These are phyloP conservation scores for Arabidopsis lyrata DNA, from an alignment of 441 rosid species.

Conservation along the genomic window DNA sequence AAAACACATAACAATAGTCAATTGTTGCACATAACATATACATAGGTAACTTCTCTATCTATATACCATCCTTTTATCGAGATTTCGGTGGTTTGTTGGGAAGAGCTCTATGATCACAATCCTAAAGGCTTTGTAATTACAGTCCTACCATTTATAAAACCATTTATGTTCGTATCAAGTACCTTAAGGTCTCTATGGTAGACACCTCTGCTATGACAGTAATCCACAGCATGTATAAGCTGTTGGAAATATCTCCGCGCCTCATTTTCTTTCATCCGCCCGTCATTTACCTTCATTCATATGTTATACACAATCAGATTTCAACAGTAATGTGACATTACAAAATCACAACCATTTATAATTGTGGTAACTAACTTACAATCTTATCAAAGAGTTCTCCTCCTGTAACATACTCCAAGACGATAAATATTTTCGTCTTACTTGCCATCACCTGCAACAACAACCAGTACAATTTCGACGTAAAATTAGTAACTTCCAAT, in stretches of 20 bases:
- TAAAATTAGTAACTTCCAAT: background rate
- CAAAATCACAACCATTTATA: background rate
- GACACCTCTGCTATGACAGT: conserved; percentile 98
- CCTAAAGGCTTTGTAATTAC: background rate
- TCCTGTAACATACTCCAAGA: conserved; percentile 87
- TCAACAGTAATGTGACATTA: background rate
- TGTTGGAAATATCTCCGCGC: conserved; percentile 96
- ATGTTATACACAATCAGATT: background rate
- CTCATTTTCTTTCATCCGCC: conserved; percentile 89
- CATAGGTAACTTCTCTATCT: background rate
- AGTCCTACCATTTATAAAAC: background rate
- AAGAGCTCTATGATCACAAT: background rate
- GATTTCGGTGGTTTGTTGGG: background rate
- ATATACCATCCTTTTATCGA: background rate
- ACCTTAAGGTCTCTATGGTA: conserved; percentile 98
- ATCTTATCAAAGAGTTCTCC: conserved; percentile 98
- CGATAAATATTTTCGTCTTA: conserved; percentile 87
- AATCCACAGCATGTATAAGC: conserved; percentile 92
- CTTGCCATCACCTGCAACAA: conserved; percentile 88
- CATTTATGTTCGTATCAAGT: background rate
- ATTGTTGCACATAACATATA: too few species aligned
- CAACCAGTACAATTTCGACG: background rate
- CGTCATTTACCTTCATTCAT: conserved; percentile 72
- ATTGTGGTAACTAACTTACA: conserved; percentile 56
- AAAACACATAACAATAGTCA: conserved; percentile 18